Evolutionary conservation across 2,329 filamentous ascomycete genomes (phyloP).

Genomic region (Thelonectria olida): DNA sequence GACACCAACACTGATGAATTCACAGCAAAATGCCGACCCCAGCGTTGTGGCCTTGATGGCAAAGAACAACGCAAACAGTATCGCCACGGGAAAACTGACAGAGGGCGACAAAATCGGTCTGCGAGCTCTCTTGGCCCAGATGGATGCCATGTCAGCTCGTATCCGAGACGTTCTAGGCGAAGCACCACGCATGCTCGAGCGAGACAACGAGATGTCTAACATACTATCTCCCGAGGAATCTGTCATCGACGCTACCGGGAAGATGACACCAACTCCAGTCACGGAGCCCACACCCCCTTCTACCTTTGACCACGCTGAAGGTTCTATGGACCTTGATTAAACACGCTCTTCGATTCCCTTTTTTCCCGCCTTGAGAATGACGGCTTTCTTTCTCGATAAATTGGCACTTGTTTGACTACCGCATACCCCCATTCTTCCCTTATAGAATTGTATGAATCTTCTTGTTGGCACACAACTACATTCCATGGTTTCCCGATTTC

Average conservation of each 20-base stretch:
- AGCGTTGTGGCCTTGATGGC: slow-evolving; percentile 59
- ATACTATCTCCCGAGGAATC: slow-evolving; percentile 41
- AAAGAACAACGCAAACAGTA: slow-evolving; percentile 54
- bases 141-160: slow-evolving; percentile 54
- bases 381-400: slow-evolving; percentile 20
- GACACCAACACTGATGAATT: slow-evolving; percentile 21
- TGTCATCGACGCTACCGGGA: slow-evolving; percentile 42
- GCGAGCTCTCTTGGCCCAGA: slow-evolving; percentile 57
- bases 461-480: slow-evolving; percentile 2
- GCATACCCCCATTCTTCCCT: slow-evolving; percentile 22
- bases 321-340: slow-evolving; percentile 53
- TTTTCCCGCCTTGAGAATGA: slow-evolving; percentile 7
- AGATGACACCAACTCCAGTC: slow-evolving; percentile 43
- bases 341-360: neutral
- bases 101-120: slow-evolving; percentile 56
- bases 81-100: slow-evolving; percentile 52
- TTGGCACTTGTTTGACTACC: slow-evolving; percentile 31
- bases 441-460: slow-evolving; percentile 32
- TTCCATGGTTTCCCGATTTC: neutral
- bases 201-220: slow-evolving; percentile 36
- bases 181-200: slow-evolving; percentile 34
- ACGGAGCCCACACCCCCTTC: slow-evolving; percentile 52
- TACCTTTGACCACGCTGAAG: slow-evolving; percentile 50
- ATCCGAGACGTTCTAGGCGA: slow-evolving; percentile 54
- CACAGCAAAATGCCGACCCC: slow-evolving; percentile 56